phyloP scores from a whole-genome alignment of 768 basidiomycete species.

The Tylopilus felleus region DNA sequence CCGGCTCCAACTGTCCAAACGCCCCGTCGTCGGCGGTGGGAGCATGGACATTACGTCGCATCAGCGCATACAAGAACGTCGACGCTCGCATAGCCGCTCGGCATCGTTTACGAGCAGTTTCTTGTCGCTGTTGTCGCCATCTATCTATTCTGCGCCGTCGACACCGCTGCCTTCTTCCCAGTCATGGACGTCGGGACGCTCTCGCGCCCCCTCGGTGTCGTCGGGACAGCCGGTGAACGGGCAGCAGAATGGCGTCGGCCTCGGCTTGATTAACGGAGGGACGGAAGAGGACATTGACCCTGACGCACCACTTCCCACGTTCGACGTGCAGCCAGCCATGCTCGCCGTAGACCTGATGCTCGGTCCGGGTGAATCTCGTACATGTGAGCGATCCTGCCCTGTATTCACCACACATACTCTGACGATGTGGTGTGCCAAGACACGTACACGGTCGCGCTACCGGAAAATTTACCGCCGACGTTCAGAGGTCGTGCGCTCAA shows the following conservation, averaged over 20 bases:
- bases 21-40: slow-evolving; percentile 53
- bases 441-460: slow-evolving; percentile 73
- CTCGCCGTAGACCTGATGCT: slow-evolving; percentile 84
- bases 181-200: slow-evolving; percentile 19
- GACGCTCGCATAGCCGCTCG: slow-evolving; percentile 46
- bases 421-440: slow-evolving; percentile 43
- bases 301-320: slow-evolving; percentile 72
- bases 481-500: slow-evolving; percentile 79
- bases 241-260: slow-evolving; percentile 25
- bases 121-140: slow-evolving; percentile 45
- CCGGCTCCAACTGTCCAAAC: slow-evolving; percentile 47
- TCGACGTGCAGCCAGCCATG: slow-evolving; percentile 83
- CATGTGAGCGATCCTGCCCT: slow-evolving; percentile 46
- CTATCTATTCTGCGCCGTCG: slow-evolving; percentile 27
- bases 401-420: neutral
- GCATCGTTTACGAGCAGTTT: slow-evolving; percentile 52
- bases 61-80: slow-evolving; percentile 21
- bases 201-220: slow-evolving; percentile 25
- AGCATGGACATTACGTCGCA: slow-evolving; percentile 71
- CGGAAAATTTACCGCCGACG: slow-evolving; percentile 82
- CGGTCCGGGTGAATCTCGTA: slow-evolving; percentile 78
- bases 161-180: slow-evolving; percentile 23
- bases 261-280: slow-evolving; percentile 29
- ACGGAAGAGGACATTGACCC: slow-evolving; percentile 51
- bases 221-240: slow-evolving; percentile 4